These are phyloP conservation scores for Amphibolis antarctica DNA, from an alignment of 106 monocot species.

Conservation along the genomic window DNA sequence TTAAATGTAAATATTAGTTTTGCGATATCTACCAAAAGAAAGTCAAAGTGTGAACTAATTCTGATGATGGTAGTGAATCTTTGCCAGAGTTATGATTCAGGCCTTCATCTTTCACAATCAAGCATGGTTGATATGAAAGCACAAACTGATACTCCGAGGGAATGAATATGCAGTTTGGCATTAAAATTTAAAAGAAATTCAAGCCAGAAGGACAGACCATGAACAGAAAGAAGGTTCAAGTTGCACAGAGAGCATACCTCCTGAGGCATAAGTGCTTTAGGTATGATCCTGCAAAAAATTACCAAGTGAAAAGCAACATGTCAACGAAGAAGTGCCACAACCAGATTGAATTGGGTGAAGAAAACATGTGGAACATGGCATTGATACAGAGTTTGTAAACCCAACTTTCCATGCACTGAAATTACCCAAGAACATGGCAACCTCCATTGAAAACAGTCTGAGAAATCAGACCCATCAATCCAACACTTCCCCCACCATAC, in stretches of 20 bases:
- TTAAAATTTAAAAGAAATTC: no score
- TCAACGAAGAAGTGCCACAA: not conserved
- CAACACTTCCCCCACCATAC: slow-evolving; percentile 55
- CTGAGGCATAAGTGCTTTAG: slow-evolving; percentile 14
- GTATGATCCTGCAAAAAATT: slow-evolving; percentile 15
- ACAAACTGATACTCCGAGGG: no score
- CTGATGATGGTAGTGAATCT: no score
- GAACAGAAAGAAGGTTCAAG: not conserved
- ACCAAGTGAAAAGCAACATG: not conserved
- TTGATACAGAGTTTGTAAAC: not conserved
- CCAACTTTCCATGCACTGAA: not conserved
- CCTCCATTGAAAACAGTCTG: slow-evolving; percentile 48
- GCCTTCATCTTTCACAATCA: no score
- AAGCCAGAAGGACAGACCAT: not conserved
- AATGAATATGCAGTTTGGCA: no score
- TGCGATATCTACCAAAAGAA: no score
- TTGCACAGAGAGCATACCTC: slow-evolving; percentile 10
- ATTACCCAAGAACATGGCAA: slow-evolving; percentile 49
- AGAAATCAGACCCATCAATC: slow-evolving; percentile 50
- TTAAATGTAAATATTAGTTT: no score
- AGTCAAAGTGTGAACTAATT: no score
- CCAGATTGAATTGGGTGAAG: not conserved
- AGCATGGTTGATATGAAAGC: no score
- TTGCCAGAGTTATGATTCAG: no score
- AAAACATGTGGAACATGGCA: not conserved